Percentiles rank a stretch among this genome's conserved stretches.
Conservation (phyloP, 2,329 filamentous ascomycete genomes). For the Ceratocystis cacaofunesta region DNA sequence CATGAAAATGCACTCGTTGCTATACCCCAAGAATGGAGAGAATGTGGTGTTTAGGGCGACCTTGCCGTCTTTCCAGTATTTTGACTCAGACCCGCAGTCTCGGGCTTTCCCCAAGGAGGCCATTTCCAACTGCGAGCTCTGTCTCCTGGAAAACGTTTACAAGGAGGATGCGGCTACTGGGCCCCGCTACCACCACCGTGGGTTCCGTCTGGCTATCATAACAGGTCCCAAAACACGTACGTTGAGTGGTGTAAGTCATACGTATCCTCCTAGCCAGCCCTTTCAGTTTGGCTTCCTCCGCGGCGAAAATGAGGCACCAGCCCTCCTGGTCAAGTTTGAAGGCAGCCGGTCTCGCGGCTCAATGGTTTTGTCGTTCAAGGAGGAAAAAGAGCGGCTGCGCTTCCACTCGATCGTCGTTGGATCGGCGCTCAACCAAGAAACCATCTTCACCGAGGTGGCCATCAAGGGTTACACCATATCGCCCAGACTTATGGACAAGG, state of each 20-base stretch:
- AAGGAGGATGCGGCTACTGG: constrained; percentile 59
- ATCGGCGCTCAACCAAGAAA: constrained; percentile 52
- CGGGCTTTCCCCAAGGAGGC: constrained; percentile 63
- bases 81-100: constrained; percentile 55
- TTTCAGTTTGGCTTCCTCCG: constrained; percentile 66
- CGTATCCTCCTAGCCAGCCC: constrained; percentile 48
- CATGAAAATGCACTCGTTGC: constrained; percentile 54
- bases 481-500: constrained; percentile 36
- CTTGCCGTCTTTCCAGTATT: constrained; percentile 64
- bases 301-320: constrained; percentile 53
- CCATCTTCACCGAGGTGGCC: constrained; percentile 53
- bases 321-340: constrained; percentile 55
- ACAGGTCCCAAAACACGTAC: constrained; percentile 66
- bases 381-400: constrained; percentile 52
- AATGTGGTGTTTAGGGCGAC: constrained; percentile 51
- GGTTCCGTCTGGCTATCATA: constrained; percentile 63
- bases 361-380: constrained; percentile 63
- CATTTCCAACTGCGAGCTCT: constrained; percentile 54
- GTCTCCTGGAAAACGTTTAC: constrained; percentile 57
- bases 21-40: constrained; percentile 57
- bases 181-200: constrained; percentile 56
- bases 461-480: constrained; percentile 50
- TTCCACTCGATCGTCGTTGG: constrained; percentile 63
- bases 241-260: constrained; percentile 60
- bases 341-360: constrained; percentile 50